A percentile compares a stretch with the other conserved stretches of the same genome.
Evolutionary conservation across 495 filamentous ascomycete genomes (phyloP).

Genomic region (Tetracladium marchalianum): DNA sequence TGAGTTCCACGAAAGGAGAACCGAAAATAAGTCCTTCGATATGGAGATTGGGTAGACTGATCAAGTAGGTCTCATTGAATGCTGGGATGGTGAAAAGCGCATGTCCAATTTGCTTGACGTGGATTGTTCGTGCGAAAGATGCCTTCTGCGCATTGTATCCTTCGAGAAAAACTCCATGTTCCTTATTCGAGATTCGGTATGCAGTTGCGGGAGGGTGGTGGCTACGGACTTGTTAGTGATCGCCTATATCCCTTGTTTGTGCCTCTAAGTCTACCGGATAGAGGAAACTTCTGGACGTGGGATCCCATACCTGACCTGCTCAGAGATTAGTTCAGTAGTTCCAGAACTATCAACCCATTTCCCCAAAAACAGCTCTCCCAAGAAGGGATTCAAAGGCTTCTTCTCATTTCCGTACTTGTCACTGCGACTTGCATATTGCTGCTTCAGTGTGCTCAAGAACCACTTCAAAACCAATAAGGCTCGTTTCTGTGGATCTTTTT

Average conservation of each 20-base stretch:
- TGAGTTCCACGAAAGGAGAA: conserved; percentile 86
- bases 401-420: conserved; percentile 96
- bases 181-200: conserved; percentile 81
- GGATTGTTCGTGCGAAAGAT: conserved; percentile 86
- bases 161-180: conserved; percentile 78
- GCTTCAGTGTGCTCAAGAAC: conserved; percentile 95
- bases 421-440: conserved; percentile 65
- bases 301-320: conserved; percentile 62
- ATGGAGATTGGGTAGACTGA: conserved; percentile 87
- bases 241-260: conserved; percentile 61
- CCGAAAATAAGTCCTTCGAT: conserved; percentile 94
- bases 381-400: conserved; percentile 91
- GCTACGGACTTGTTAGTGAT: conserved; percentile 87
- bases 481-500: conserved; percentile 77
- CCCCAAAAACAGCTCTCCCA: conserved; percentile 83
- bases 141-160: conserved; percentile 98
- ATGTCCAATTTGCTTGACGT: conserved; percentile 95
- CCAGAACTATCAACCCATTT: conserved; percentile 55
- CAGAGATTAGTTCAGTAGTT: conserved; percentile 59
- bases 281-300: background rate
- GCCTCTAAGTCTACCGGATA: background rate
- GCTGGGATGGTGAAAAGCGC: conserved; percentile 68
- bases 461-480: conserved; percentile 88
- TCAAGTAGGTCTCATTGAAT: conserved; percentile 69
- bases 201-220: conserved; percentile 96